Conservation (phyloP, 2,329 filamentous ascomycete species). For the Beauveria bassiana region DNA sequence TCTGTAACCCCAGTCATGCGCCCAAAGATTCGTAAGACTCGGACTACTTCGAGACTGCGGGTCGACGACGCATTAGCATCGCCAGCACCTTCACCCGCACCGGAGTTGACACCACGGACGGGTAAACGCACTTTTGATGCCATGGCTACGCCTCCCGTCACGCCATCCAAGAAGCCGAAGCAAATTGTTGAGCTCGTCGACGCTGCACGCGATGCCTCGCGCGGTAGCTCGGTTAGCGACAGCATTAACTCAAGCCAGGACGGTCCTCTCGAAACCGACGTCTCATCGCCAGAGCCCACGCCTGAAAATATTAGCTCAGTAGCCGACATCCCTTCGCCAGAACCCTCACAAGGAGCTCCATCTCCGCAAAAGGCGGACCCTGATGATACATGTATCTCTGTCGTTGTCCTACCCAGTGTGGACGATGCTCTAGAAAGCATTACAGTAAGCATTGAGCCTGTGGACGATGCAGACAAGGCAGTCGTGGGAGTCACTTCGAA, state of each 20-base stretch:
- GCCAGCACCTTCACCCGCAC: slow-evolving; percentile 20
- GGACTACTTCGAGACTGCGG: slow-evolving; percentile 22
- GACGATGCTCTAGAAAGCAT: slow-evolving; percentile 14
- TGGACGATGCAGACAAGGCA: slow-evolving; percentile 3
- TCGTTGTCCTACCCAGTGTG: neutral
- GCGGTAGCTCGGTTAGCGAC: slow-evolving; percentile 29
- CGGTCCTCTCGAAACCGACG: slow-evolving; percentile 32
- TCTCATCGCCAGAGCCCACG: slow-evolving; percentile 37
- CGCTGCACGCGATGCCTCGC: slow-evolving; percentile 24
- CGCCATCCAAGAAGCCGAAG: slow-evolving; percentile 45
- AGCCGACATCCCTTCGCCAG: neutral
- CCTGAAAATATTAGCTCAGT: neutral
- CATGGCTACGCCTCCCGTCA: slow-evolving; percentile 47
- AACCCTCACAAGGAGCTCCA: slow-evolving; percentile 4
- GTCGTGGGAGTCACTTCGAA: slow-evolving; percentile 17
- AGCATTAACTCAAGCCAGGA: slow-evolving; percentile 21
- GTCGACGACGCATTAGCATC: slow-evolving; percentile 21
- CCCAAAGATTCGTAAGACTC: slow-evolving; percentile 38
- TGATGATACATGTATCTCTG: neutral
- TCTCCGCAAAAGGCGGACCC: slow-evolving; percentile 4
- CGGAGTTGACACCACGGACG: slow-evolving; percentile 19
- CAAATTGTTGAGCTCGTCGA: slow-evolving; percentile 20
- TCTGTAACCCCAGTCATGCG: slow-evolving; percentile 50
- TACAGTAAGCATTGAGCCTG: slow-evolving; percentile 21
- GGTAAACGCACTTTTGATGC: slow-evolving; percentile 35